These are phyloP conservation scores for Teunomyces pallodes DNA, from an alignment of 805 yeast species.

Conservation along the genomic window DNA sequence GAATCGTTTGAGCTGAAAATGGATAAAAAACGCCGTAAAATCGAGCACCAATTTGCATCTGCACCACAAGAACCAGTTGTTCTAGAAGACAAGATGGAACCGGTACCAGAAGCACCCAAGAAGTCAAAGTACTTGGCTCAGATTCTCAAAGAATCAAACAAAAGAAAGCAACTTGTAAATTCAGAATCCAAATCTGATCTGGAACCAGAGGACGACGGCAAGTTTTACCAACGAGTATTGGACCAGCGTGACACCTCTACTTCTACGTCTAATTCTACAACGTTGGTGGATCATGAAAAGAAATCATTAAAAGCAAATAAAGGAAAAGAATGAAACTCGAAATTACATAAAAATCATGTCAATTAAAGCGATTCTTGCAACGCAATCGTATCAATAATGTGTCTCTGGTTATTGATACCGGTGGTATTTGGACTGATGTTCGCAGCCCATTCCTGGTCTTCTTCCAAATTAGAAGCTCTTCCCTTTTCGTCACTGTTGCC, in stretches of 20 bases:
- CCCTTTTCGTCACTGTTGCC: slow-evolving; percentile 6
- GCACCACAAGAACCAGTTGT: not conserved
- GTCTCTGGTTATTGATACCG: slow-evolving; percentile 4
- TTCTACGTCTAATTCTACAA: not conserved
- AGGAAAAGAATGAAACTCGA: not conserved
- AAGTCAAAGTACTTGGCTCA: slow-evolving; percentile 27
- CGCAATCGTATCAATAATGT: slow-evolving; percentile 25
- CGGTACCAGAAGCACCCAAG: not conserved
- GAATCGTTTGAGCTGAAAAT: not conserved
- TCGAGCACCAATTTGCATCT: not conserved
- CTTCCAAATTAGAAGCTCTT: slow-evolving; percentile 17
- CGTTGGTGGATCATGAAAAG: not conserved
- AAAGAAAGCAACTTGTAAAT: slow-evolving; percentile 45
- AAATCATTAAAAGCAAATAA: not conserved
- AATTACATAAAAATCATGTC: not conserved
- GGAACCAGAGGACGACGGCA: not conserved
- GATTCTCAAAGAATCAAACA: slow-evolving; percentile 41
- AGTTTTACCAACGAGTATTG: not conserved
- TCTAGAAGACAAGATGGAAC: not conserved
- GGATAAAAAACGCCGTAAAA: not conserved
- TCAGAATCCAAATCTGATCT: slow-evolving; percentile 22
- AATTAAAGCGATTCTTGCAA: slow-evolving; percentile 29
- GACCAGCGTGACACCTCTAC: not conserved
- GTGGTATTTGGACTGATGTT: slow-evolving; percentile 10
- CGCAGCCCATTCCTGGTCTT: slow-evolving; percentile 22